Base-by-base conservation (phyloP, 345 rosid genomes). In the Dovyalis caffra region DNA sequence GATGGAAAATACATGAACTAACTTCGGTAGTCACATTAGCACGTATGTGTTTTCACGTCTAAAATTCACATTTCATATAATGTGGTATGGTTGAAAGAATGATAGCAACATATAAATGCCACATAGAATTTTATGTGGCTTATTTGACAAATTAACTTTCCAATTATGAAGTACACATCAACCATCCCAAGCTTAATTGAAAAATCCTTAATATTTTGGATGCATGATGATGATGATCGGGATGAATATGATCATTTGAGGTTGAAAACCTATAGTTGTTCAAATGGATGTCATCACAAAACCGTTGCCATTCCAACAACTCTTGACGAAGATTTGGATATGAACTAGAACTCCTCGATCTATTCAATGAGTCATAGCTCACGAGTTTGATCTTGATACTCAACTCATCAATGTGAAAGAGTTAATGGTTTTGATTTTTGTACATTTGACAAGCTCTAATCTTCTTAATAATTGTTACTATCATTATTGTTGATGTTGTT, bases 301-400 rank as follows among this genome's bases (percentile, higher is more conserved):
- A 94, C 68, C 89, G 77, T 93, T 93, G 85, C 70, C 80, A 86
- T 71, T 89, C 84, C 69, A 78, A 66, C 6, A 86, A 75, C 62
- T 87, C 88, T 38, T 65, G 78, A 31, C 92, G 81, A 68, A 94
- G 97, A 90, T 94, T 96, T 64, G 97, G 97, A 76, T 94, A 70
- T 8, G 98, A 94, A 60, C 84, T 87, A 81, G 87, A 83, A 73
- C 91, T 92, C 60, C 93, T 86, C 75, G 89, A 58, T 74, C 93
- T 77, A 33, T 34, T 77, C 29, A 85, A 72, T n/a, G 81, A 69
- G 73, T 57, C 77, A 43, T 57, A 74, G 20, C 6, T 31, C 8
- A 67, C 79, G n/a, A 74, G 82, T 74, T 77, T 85, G 89, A 71
- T 85, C 92, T 5, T 77, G 66, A 28, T 57, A 34, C 15, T 84